Base-by-base conservation (phyloP, 2,329 filamentous ascomycete species). In the Emmonsiellopsis sp. region DNA sequence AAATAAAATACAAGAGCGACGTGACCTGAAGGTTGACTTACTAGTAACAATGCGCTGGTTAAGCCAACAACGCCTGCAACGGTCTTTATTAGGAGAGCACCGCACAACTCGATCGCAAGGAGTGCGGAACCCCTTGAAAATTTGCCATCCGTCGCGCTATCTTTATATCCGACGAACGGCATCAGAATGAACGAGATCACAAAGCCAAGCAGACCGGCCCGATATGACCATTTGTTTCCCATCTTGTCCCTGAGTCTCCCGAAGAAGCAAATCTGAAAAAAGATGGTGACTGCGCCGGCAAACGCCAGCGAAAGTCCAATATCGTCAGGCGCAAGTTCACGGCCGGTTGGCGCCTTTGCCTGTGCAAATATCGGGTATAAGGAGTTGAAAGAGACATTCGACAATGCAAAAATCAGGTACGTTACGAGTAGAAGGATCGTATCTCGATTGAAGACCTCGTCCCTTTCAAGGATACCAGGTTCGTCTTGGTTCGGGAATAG, bases 331-430 rank as follows among this genome's bases (percentile, higher is more conserved):
- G 79, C 79, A 3, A 97, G 75, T 0, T 78, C 77, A 42, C 93
- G 85, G 14, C 93, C 93, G 0, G 84, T 85, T 0, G 93, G 93
- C 0, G 83, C 77, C 0, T 79, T 70, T 0, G 86, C 83, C 52
- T 91, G 84, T 0, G 86, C 88, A 62, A 97, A 98, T 52, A 97
- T 92, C 0, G 93, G 93, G 63, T 94, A 98, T 0, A 98, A 76
- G 14, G 88, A 92, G 70, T 95, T 96, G 78, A 91, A 98, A 3
- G 89, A 90, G 59, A 96, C 89, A 68, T 97, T 97, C 56, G 87
- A 85, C 5, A 98, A 78, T 63, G 96, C 91, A 65, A 97, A 98
- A 49, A 97, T 85, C 43, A 96, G 81, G 64, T 95, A 97, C 0
- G 91, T 94, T 51, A 82, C 68, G 5, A 98, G 79, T 0, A 98